Conservation (phyloP, 2,329 filamentous ascomycete genomes). For the Arachnomyces sp. region DNA sequence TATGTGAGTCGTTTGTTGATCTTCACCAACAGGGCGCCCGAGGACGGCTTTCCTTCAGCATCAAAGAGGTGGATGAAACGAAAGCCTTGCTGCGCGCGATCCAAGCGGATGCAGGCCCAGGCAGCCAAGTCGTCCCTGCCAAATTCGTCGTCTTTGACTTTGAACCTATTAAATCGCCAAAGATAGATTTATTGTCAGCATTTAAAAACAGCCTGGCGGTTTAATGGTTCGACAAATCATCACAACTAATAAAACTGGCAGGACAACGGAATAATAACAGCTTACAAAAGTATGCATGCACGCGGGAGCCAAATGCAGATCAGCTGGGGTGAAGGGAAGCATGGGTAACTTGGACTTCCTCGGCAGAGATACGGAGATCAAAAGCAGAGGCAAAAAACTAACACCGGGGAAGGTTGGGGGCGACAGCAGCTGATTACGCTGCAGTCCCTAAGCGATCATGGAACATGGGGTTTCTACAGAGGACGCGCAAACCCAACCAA, state of each 20-base stretch:
- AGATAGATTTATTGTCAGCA: background rate
- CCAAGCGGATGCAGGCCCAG: slow-evolving; percentile 82
- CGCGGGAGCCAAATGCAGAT: too few species aligned
- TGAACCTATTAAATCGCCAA: slow-evolving; percentile 49
- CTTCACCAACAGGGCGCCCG: slow-evolving; percentile 64
- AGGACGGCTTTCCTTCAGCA: slow-evolving; percentile 54
- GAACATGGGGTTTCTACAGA: too few species aligned
- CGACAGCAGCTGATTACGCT: too few species aligned
- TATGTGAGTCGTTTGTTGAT: slow-evolving; percentile 31
- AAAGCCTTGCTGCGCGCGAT: slow-evolving; percentile 67
- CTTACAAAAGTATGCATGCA: slow-evolving; percentile 1
- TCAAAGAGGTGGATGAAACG: slow-evolving; percentile 71
- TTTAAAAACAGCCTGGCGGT: too few species aligned
- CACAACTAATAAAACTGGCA: slow-evolving; percentile 4
- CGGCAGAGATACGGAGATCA: background rate
- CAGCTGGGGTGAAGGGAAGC: too few species aligned
- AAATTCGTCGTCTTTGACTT: slow-evolving; percentile 79
- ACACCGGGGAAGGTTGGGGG: too few species aligned
- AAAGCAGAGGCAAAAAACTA: slow-evolving; percentile 10
- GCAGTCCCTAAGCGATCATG: too few species aligned
- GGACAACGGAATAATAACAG: background rate
- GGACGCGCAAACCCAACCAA: too few species aligned
- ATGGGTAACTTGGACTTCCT: too few species aligned
- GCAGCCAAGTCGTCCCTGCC: slow-evolving; percentile 69
- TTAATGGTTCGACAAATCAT: too few species aligned